Conservation (phyloP, 2,329 filamentous ascomycete species). For the Aaosphaeria pasadenensis region DNA sequence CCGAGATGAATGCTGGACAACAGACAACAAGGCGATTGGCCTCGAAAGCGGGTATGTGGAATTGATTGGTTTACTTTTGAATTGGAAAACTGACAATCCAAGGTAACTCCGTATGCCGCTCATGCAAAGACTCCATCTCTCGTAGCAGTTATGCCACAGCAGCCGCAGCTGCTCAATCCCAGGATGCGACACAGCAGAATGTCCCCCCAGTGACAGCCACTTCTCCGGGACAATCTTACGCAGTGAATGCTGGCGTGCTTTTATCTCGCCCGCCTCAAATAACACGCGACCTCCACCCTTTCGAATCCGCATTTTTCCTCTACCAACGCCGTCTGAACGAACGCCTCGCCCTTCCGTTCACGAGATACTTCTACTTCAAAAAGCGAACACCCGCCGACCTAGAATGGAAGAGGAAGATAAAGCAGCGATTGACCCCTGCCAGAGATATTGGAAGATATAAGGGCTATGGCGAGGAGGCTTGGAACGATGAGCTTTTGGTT, state of each 20-base stretch:
- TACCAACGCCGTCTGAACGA: slow-evolving; percentile 98
- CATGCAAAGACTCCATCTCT: slow-evolving; percentile 43
- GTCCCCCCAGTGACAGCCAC: slow-evolving; percentile 32
- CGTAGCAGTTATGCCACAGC: slow-evolving; percentile 34
- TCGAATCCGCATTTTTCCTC: slow-evolving; percentile 92
- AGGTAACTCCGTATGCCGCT: slow-evolving; percentile 45
- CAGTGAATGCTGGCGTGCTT: slow-evolving; percentile 64
- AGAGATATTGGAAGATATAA: slow-evolving; percentile 85
- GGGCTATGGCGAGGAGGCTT: slow-evolving; percentile 68
- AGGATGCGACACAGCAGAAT: slow-evolving; percentile 22
- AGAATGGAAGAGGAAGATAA: slow-evolving; percentile 86
- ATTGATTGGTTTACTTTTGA: slow-evolving; percentile 2
- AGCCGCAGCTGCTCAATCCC: slow-evolving; percentile 36
- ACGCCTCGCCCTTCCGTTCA: slow-evolving; percentile 82
- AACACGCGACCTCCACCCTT: slow-evolving; percentile 77
- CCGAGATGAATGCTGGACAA: slow-evolving; percentile 43
- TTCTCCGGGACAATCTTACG: slow-evolving; percentile 45
- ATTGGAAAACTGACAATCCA: slow-evolving; percentile 23
- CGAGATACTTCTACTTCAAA: slow-evolving; percentile 92
- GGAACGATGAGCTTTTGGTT: slow-evolving; percentile 88
- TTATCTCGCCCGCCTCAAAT: slow-evolving; percentile 85
- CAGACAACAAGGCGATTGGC: slow-evolving; percentile 44
- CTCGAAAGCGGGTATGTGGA: slow-evolving; percentile 36
- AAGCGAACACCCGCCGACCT: slow-evolving; percentile 77
- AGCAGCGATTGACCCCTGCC: slow-evolving; percentile 71